phyloP scores from a whole-genome alignment of 2,329 filamentous ascomycete genomes.

The Cytospora chrysosperma region DNA sequence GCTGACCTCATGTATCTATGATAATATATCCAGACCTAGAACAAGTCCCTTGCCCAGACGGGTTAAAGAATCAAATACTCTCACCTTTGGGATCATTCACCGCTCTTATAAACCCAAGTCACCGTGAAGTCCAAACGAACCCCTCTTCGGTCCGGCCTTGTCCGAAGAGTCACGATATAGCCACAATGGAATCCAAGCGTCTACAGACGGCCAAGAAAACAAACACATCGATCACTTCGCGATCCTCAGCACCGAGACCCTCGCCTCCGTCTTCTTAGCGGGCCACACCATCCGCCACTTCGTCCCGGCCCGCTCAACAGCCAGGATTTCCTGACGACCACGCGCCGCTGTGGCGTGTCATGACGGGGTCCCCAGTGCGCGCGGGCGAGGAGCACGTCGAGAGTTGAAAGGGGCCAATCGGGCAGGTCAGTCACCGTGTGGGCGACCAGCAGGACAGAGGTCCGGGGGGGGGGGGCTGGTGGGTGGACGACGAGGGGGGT shows the following conservation, averaged over 20 bases:
- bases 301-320: background rate
- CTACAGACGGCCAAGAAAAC: constrained; percentile 15
- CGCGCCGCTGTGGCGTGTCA: constrained; percentile 5
- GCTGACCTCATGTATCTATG: background rate
- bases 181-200: constrained; percentile 7
- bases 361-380: constrained; percentile 10
- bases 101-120: no score
- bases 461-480: background rate
- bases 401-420: no score
- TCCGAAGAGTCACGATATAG: no score
- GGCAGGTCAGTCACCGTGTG: constrained; percentile 21
- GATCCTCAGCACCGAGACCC: constrained; percentile 4
- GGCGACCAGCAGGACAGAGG: constrained; percentile 9
- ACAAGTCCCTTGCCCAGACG: background rate
- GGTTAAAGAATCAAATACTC: background rate
- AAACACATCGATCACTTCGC: constrained; percentile 12
- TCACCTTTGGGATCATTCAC: background rate
- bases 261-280: constrained; percentile 1
- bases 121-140: background rate
- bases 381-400: constrained; percentile 10
- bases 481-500: background rate
- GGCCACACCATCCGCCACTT: constrained; percentile 3
- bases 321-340: constrained; percentile 5
- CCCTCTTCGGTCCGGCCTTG: no score
- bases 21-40: background rate